Evolutionary conservation across 768 basidiomycete genomes (phyloP).

Genomic region (Terana coerulea): DNA sequence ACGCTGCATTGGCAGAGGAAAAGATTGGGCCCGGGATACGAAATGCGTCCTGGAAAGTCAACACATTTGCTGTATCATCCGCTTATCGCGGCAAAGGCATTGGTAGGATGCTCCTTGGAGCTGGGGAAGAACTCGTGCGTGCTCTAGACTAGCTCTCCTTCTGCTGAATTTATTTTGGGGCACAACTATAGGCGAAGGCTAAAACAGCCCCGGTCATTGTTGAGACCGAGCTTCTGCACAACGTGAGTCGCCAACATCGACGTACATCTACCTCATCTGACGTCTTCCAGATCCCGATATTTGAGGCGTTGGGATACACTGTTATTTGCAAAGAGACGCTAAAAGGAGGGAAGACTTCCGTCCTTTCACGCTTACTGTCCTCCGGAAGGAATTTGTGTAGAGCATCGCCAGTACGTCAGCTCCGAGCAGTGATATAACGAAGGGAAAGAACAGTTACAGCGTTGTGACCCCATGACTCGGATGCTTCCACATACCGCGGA

Average conservation of each 20-base stretch:
- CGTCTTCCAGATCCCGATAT: background rate
- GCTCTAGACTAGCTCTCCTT: background rate
- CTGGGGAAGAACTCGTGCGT: background rate
- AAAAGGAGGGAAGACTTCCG: background rate
- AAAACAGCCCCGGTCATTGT: background rate
- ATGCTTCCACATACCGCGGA: no score
- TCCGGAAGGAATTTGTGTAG: background rate
- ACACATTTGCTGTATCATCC: background rate
- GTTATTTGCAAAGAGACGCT: background rate
- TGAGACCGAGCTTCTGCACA: background rate
- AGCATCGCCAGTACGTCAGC: no score
- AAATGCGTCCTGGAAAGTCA: background rate
- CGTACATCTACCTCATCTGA: no score
- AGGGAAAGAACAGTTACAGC: no score
- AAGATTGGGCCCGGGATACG: slow-evolving; percentile 4
- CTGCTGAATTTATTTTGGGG: background rate
- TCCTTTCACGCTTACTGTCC: background rate
- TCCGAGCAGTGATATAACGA: no score
- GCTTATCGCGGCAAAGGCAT: background rate
- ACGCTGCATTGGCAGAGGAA: background rate
- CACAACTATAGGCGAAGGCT: background rate
- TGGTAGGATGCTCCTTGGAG: background rate
- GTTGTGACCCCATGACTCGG: no score
- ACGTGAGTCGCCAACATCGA: no score
- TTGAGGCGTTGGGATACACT: background rate